These are phyloP conservation scores for Rhizopus microsporus DNA, from an alignment of 371 early-diverging fungal species.

Conservation along the genomic window DNA sequence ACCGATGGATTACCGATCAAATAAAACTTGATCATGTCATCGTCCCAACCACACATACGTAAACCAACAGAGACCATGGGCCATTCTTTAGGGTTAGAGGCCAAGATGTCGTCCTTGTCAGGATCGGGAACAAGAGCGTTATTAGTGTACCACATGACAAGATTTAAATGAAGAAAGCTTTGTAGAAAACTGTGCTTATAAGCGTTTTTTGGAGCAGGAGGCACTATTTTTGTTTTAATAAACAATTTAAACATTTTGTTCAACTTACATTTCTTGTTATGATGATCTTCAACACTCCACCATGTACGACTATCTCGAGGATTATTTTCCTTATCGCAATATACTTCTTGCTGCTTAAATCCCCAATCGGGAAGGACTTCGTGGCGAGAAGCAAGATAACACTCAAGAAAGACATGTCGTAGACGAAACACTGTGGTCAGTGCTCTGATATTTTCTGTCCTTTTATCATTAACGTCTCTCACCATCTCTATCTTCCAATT, in stretches of 20 bases:
- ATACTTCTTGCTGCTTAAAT: slow-evolving; percentile 93
- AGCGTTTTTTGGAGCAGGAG: slow-evolving; percentile 56
- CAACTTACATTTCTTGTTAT: slow-evolving; percentile 57
- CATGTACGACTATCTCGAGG: slow-evolving; percentile 59
- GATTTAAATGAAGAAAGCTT: slow-evolving; percentile 92
- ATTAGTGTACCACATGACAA: slow-evolving; percentile 97
- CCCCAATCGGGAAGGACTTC: slow-evolving; percentile 97
- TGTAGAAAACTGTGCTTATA: slow-evolving; percentile 78
- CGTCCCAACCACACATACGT: slow-evolving; percentile 97
- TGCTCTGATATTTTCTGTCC: slow-evolving; percentile 56
- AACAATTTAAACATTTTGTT: not conserved
- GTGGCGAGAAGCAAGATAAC: slow-evolving; percentile 76
- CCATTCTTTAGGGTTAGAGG: slow-evolving; percentile 94
- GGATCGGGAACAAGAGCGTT: slow-evolving; percentile 97
- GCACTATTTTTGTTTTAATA: slow-evolving; percentile 40
- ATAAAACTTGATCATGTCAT: slow-evolving; percentile 86
- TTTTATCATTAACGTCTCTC: slow-evolving; percentile 50
- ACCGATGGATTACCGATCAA: slow-evolving; percentile 95
- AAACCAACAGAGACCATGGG: slow-evolving; percentile 89
- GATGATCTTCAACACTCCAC: slow-evolving; percentile 97
- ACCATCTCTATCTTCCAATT: slow-evolving; percentile 90
- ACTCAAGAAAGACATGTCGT: slow-evolving; percentile 74
- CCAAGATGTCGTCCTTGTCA: slow-evolving; percentile 90
- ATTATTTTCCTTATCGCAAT: slow-evolving; percentile 73
- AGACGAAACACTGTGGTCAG: slow-evolving; percentile 90